Percentiles rank a stretch among this genome's conserved stretches.
phyloP scores from a whole-genome alignment of 1,139 yeast genomes.

The Hemisphaericaspora subhashii region DNA sequence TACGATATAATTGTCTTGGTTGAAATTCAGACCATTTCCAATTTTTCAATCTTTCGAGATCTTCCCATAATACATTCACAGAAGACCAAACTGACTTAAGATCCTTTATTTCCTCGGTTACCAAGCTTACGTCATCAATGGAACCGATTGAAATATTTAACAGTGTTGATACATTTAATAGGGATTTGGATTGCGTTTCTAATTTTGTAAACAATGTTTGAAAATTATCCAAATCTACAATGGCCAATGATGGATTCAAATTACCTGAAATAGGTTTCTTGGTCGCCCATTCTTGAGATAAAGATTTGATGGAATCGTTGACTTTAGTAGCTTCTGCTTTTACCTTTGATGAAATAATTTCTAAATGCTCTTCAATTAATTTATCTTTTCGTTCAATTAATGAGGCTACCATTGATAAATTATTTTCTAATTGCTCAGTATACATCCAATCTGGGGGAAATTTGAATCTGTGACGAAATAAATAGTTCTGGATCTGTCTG shows the following conservation, averaged over 20 bases:
- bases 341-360: slow-evolving; percentile 42
- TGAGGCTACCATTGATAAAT: slow-evolving; percentile 44
- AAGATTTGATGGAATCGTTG: slow-evolving; percentile 27
- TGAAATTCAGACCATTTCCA: slow-evolving; percentile 54
- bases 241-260: slow-evolving; percentile 50
- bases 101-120: slow-evolving; percentile 55
- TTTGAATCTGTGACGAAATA: slow-evolving; percentile 46
- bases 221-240: slow-evolving; percentile 44
- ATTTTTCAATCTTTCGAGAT: slow-evolving; percentile 43
- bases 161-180: slow-evolving; percentile 42
- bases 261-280: slow-evolving; percentile 37
- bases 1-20: slow-evolving; percentile 46
- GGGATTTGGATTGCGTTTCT: slow-evolving; percentile 20
- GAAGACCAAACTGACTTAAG: slow-evolving; percentile 67
- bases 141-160: slow-evolving; percentile 39
- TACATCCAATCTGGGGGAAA: slow-evolving; percentile 59
- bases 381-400: slow-evolving; percentile 38
- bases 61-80: slow-evolving; percentile 55
- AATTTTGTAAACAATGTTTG: slow-evolving; percentile 27
- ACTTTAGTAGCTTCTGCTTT: slow-evolving; percentile 42
- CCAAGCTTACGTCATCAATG: slow-evolving; percentile 27
- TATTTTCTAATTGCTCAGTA: slow-evolving; percentile 63
- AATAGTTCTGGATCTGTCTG: slow-evolving; percentile 43
- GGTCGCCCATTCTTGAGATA: slow-evolving; percentile 34
- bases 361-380: slow-evolving; percentile 45